Evolutionary conservation across 2,329 filamentous ascomycete genomes (phyloP).

Genomic region (Metarhizium guizhouense): DNA sequence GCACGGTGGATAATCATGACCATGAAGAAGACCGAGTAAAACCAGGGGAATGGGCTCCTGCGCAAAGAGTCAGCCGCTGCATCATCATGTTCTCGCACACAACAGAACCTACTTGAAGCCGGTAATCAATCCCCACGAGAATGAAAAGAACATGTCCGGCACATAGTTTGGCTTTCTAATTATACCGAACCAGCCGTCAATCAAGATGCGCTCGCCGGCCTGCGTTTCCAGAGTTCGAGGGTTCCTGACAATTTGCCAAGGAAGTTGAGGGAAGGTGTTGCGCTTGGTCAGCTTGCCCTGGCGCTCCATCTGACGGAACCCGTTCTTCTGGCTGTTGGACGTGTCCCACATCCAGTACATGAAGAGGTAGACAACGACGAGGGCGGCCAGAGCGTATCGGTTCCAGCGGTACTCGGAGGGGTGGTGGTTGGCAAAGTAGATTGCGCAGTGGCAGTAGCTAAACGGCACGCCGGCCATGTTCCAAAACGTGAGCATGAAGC

Average conservation of each 20-base stretch:
- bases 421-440: constrained; percentile 77
- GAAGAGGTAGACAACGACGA: constrained; percentile 64
- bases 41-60: constrained; percentile 74
- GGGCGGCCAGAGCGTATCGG: constrained; percentile 49
- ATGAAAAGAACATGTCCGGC: constrained; percentile 36
- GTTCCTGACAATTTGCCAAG: constrained; percentile 74
- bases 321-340: constrained; percentile 85
- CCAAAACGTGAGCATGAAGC: constrained; percentile 96
- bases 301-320: constrained; percentile 70
- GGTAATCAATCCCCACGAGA: constrained; percentile 39
- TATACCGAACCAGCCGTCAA: constrained; percentile 73
- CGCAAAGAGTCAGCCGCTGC: background rate
- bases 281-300: constrained; percentile 55
- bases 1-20: constrained; percentile 75
- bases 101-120: constrained; percentile 28
- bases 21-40: constrained; percentile 75
- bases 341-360: constrained; percentile 90
- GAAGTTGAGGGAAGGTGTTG: constrained; percentile 80
- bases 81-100: background rate
- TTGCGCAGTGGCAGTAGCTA: constrained; percentile 84
- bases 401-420: constrained; percentile 71
- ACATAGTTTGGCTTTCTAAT: constrained; percentile 54
- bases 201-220: constrained; percentile 62
- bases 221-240: constrained; percentile 63
- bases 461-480: constrained; percentile 85